These are phyloP conservation scores for Rhynchosporium agropyri DNA, from an alignment of 2,329 filamentous ascomycete genomes.

Conservation along the genomic window DNA sequence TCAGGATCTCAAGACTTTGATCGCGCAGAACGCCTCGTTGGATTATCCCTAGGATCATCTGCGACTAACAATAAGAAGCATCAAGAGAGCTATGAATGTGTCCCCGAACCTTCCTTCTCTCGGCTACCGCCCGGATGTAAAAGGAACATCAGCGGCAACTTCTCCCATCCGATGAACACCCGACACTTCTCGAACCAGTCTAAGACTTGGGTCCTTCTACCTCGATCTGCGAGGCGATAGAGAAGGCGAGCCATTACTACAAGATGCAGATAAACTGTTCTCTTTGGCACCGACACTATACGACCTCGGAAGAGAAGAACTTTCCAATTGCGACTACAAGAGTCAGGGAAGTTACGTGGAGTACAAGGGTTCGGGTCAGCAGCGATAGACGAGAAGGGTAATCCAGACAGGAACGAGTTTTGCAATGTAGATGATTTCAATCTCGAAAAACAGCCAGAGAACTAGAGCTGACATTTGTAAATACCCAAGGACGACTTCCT, in stretches of 20 bases:
- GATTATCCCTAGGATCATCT: no score
- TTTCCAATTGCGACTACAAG: constrained; percentile 56
- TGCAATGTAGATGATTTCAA: constrained; percentile 31
- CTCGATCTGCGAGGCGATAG: constrained; percentile 32
- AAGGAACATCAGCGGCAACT: constrained; percentile 5
- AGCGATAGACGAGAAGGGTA: constrained; percentile 36
- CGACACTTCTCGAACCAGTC: constrained; percentile 13
- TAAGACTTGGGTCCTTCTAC: constrained; percentile 40
- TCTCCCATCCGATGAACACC: constrained; percentile 15
- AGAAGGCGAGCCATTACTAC: constrained; percentile 32
- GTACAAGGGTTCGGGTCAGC: constrained; percentile 35
- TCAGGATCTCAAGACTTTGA: no score
- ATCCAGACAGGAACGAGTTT: constrained; percentile 38
- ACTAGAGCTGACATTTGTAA: constrained; percentile 17
- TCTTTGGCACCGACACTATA: constrained; percentile 31
- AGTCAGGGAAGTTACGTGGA: constrained; percentile 33
- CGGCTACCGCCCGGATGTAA: not conserved
- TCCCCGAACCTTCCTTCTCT: no score
- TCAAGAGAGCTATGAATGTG: no score
- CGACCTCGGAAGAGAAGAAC: constrained; percentile 52
- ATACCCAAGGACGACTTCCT: constrained; percentile 40
- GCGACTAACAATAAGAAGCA: no score
- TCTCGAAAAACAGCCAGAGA: not conserved
- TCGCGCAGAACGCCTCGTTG: no score
- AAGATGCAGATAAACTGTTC: constrained; percentile 32